phyloP scores from a whole-genome alignment of 305 asterid species.

The Solanum aculeatissimum region DNA sequence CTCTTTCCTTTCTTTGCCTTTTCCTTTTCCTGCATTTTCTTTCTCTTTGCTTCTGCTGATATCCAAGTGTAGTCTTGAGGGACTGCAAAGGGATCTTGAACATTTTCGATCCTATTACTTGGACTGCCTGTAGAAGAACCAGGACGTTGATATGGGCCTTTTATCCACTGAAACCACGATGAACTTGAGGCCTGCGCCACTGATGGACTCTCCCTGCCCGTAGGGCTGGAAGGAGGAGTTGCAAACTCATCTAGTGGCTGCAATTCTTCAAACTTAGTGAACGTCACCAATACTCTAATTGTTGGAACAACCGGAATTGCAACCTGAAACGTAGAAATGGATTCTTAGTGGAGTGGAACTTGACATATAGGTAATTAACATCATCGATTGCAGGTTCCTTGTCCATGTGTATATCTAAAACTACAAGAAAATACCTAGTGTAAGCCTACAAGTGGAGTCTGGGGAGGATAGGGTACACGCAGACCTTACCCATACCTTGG shows the following conservation, averaged over 20 bases:
- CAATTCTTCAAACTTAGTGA: conserved; percentile 85
- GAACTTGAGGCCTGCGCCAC: conserved; percentile 46
- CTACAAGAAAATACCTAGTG: background rate
- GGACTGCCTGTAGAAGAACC: conserved; percentile 46
- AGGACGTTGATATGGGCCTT: conserved; percentile 63
- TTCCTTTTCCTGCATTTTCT: conserved; percentile 78
- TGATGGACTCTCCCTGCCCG: conserved; percentile 43
- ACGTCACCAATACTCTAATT: conserved; percentile 82
- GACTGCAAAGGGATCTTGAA: conserved; percentile 71
- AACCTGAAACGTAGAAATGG: conserved; percentile 43
- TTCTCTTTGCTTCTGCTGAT: conserved; percentile 82
- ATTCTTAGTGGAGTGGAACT: background rate
- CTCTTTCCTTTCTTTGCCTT: conserved; percentile 57
- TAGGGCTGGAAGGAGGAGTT: conserved; percentile 93
- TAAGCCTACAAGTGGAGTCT: background rate
- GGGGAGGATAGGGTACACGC: background rate
- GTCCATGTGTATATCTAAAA: background rate
- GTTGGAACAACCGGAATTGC: conserved; percentile 97
- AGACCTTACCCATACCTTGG: background rate
- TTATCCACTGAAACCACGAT: conserved; percentile 98
- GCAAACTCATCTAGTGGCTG: conserved; percentile 80
- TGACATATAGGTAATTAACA: background rate
- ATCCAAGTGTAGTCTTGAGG: conserved; percentile 79
- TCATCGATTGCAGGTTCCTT: background rate
- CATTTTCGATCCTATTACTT: conserved; percentile 45